Evolutionary conservation across 768 basidiomycete species (phyloP).

Genomic region (Amyloporia xantha): DNA sequence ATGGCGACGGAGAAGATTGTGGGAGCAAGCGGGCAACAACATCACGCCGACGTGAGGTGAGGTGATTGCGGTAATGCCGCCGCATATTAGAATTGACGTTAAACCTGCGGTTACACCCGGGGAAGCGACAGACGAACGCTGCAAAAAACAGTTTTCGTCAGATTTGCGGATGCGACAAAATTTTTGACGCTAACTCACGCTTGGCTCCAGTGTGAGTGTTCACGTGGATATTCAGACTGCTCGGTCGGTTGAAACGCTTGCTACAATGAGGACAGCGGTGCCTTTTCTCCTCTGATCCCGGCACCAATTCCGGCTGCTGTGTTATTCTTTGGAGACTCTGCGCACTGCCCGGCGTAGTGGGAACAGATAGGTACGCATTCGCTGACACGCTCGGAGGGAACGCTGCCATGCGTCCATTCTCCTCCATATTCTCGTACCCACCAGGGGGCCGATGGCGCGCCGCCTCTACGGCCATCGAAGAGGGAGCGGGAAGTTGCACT

Average conservation of each 20-base stretch:
- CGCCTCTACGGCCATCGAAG: neutral
- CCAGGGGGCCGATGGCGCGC: neutral
- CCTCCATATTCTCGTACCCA: neutral
- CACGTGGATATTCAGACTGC: constrained; percentile 57
- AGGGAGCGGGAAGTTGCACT: neutral
- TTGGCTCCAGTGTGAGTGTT: constrained; percentile 67
- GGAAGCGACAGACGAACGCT: constrained; percentile 74
- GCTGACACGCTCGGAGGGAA: neutral
- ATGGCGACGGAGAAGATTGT: constrained; percentile 2
- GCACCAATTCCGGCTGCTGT: neutral
- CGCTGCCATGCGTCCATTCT: neutral
- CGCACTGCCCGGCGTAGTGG: constrained; percentile 5
- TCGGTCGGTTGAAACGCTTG: constrained; percentile 65
- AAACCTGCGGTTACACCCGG: constrained; percentile 69
- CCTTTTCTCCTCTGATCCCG: constrained; percentile 18
- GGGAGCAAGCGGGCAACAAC: constrained; percentile 10
- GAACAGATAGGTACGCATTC: constrained; percentile 4
- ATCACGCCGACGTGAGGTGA: constrained; percentile 12
- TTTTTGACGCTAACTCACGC: constrained; percentile 36
- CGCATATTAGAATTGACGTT: constrained; percentile 86
- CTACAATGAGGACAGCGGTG: constrained; percentile 40
- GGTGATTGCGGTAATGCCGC: constrained; percentile 68
- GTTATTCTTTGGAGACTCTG: neutral
- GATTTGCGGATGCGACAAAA: neutral
- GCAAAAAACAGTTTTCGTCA: no score